These are phyloP conservation scores for Magnaporthiopsis incrustans DNA, from an alignment of 2,329 filamentous ascomycete species.

Conservation along the genomic window DNA sequence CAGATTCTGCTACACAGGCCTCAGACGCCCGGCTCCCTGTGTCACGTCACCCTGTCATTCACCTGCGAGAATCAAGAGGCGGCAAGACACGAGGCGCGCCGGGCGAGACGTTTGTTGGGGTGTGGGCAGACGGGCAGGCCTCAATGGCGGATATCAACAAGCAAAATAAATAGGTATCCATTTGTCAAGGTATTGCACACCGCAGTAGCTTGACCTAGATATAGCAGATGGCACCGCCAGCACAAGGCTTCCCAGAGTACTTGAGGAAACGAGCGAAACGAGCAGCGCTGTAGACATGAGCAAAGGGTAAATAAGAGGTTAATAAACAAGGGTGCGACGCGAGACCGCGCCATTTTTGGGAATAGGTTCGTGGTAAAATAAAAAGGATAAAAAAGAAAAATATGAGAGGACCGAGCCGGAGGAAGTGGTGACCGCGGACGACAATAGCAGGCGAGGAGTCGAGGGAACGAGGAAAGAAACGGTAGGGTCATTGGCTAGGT, in stretches of 20 bases:
- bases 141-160: not conserved
- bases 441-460: not conserved
- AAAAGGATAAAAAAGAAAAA: slow-evolving; percentile 11
- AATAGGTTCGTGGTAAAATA: slow-evolving; percentile 11
- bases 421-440: not conserved
- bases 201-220: not conserved
- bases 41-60: not conserved
- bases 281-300: not conserved
- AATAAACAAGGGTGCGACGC: not conserved
- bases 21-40: not conserved
- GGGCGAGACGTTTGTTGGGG: too few relatives aligned
- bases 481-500: slow-evolving; percentile 12
- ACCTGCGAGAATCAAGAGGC: not conserved
- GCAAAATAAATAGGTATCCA: not conserved
- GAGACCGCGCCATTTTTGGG: not conserved
- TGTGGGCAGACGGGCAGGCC: too few relatives aligned
- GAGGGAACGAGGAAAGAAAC: slow-evolving; percentile 7
- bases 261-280: not conserved
- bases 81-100: not conserved
- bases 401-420: slow-evolving; percentile 12
- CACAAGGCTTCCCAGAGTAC: not conserved
- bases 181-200: not conserved
- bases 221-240: not conserved
- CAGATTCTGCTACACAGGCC: not conserved
- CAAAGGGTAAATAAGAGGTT: not conserved